Conservation (phyloP, 2,329 filamentous ascomycete genomes). For the Aspergillus arachidicola region DNA sequence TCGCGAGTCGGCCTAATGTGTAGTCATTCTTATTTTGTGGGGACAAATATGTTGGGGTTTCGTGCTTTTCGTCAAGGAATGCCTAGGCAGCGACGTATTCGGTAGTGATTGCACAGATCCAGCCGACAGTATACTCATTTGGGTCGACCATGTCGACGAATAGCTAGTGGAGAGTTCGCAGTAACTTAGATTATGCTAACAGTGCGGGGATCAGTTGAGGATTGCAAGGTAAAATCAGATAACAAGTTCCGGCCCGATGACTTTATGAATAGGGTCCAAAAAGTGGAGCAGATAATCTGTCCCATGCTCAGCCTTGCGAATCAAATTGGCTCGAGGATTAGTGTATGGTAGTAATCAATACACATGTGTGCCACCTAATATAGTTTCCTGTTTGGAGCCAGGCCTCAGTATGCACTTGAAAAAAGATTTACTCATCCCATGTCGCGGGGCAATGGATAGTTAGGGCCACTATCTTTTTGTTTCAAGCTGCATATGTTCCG, state of each 20-base stretch:
- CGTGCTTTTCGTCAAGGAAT: constrained; percentile 46
- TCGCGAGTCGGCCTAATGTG: constrained; percentile 29
- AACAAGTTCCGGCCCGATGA: background rate
- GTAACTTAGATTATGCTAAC: background rate
- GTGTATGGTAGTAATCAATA: background rate
- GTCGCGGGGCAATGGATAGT: too few relatives aligned
- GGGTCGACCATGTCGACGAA: background rate
- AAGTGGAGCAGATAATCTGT: background rate
- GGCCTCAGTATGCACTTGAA: background rate
- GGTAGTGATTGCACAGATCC: constrained; percentile 45
- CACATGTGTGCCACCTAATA: background rate
- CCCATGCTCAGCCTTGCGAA: background rate
- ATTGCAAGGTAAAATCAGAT: background rate
- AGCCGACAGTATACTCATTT: constrained; percentile 45
- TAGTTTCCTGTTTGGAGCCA: background rate
- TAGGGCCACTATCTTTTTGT: background rate
- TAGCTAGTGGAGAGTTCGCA: background rate
- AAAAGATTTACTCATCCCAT: rapidly evolving
- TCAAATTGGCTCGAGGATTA: background rate
- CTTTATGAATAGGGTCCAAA: background rate
- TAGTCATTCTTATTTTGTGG: constrained; percentile 32
- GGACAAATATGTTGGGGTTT: constrained; percentile 16
- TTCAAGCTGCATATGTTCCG: background rate
- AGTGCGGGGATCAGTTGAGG: background rate
- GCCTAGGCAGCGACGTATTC: constrained; percentile 43